Evolutionary conservation across 192 early-diverging fungal genomes (phyloP).

Genomic region (Linnemannia schmuckeri): DNA sequence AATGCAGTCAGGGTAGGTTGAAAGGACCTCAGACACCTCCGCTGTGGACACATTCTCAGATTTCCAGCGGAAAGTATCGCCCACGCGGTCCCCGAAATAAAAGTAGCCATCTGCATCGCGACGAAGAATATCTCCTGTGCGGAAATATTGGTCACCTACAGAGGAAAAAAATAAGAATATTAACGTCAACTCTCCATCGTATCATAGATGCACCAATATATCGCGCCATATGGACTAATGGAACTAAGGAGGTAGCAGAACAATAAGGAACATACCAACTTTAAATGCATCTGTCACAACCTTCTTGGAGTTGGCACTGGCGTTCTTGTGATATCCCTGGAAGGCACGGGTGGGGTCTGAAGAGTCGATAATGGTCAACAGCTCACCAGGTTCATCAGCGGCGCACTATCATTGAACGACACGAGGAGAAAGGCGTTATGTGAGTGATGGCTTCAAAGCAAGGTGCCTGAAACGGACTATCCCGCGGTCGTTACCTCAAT

Average conservation of each 20-base stretch:
- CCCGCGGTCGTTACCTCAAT: constrained; percentile 40
- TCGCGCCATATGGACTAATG: background rate
- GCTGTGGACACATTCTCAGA: constrained; percentile 70
- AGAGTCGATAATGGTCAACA: constrained; percentile 44
- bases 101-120: constrained; percentile 66
- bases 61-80: constrained; percentile 84
- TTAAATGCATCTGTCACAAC: constrained; percentile 68
- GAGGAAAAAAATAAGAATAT: background rate
- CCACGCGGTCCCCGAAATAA: constrained; percentile 78
- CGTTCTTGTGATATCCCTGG: constrained; percentile 67
- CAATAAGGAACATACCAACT: constrained; percentile 63
- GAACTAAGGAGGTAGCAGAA: background rate
- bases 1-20: constrained; percentile 64
- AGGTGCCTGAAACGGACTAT: background rate
- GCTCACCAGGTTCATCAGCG: constrained; percentile 70
- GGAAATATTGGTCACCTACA: constrained; percentile 72
- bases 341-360: constrained; percentile 47
- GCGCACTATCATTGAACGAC: constrained; percentile 13
- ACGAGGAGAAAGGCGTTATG: background rate
- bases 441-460: background rate
- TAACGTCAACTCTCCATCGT: background rate
- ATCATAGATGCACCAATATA: background rate
- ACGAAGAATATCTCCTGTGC: constrained; percentile 75
- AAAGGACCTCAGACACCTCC: constrained; percentile 73
- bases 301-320: constrained; percentile 68